phyloP scores from a whole-genome alignment of 305 asterid species.

The Euphrasia arctica region DNA sequence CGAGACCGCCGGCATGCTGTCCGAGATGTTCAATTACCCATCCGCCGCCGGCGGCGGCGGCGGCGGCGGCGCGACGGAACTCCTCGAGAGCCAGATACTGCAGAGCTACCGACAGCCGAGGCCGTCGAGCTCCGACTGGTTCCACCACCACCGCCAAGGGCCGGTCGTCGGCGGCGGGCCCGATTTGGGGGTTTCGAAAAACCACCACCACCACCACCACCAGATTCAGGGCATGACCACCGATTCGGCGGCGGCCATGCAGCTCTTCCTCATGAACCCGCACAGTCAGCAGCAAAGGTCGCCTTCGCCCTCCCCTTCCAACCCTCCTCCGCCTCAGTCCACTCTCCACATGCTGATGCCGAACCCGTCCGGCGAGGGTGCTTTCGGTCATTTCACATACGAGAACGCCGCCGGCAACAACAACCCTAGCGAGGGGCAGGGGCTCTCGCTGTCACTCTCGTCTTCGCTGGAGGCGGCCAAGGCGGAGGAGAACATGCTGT shows the following conservation, averaged over 20 bases:
- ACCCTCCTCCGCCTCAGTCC: constrained; percentile 28
- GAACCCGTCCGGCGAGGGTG: constrained; percentile 43
- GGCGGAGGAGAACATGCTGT: constrained; percentile 43
- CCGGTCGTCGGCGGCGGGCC: constrained; percentile 31
- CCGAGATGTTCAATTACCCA: constrained; percentile 83
- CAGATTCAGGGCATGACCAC: constrained; percentile 58
- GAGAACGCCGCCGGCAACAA: constrained; percentile 22
- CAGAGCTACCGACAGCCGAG: constrained; percentile 50
- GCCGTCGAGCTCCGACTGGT: constrained; percentile 47
- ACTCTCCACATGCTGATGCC: constrained; percentile 67
- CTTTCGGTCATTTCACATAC: constrained; percentile 56
- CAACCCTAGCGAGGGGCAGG: constrained; percentile 66
- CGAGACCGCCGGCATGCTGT: constrained; percentile 75
- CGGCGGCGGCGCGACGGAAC: constrained; percentile 28
- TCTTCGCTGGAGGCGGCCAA: constrained; percentile 70
- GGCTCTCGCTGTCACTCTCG: constrained; percentile 73
- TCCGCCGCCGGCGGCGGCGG: constrained; percentile 15
- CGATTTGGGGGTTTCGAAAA: constrained; percentile 38
- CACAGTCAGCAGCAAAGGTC: constrained; percentile 52
- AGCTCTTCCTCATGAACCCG: constrained; percentile 87
- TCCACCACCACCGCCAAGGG: constrained; percentile 39
- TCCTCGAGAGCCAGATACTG: constrained; percentile 54
- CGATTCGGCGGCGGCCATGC: constrained; percentile 92
- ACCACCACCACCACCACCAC: constrained; percentile 38
- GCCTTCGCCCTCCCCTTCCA: constrained; percentile 57